Evolutionary conservation across 1,139 yeast species (phyloP).

Genomic region (Blastobotrys arbuscula): DNA sequence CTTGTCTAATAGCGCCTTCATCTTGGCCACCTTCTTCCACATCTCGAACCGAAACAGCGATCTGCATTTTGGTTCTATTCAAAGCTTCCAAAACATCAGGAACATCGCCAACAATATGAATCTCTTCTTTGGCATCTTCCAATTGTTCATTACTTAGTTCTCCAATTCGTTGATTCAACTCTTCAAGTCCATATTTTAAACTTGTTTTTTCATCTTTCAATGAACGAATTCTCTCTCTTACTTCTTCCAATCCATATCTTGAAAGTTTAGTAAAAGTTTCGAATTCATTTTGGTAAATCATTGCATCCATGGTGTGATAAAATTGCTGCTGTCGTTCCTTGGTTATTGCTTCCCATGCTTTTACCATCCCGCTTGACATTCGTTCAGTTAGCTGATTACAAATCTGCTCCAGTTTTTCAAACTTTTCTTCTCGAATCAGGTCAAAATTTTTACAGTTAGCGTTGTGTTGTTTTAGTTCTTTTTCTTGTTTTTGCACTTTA

Average conservation of each 20-base stretch:
- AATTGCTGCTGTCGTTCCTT: background rate
- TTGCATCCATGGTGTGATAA: background rate
- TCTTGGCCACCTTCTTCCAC: slow-evolving; percentile 1
- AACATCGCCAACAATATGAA: background rate
- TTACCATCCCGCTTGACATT: background rate
- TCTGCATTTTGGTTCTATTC: slow-evolving; percentile 5
- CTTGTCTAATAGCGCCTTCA: slow-evolving; percentile 7
- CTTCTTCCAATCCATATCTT: slow-evolving; percentile 18
- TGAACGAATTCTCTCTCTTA: slow-evolving; percentile 16
- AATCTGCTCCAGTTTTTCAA: background rate
- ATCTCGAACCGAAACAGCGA: slow-evolving; percentile 1
- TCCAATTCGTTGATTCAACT: background rate
- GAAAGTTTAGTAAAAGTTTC: slow-evolving; percentile 9
- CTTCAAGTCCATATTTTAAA: slow-evolving; percentile 4
- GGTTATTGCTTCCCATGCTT: background rate
- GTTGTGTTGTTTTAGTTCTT: background rate
- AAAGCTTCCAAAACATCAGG: background rate
- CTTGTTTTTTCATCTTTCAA: slow-evolving; percentile 6
- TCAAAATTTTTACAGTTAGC: background rate
- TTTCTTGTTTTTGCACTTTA: background rate
- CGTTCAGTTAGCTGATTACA: background rate
- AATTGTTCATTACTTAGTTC: slow-evolving; percentile 9
- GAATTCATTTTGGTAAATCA: slow-evolving; percentile 1
- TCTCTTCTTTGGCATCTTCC: background rate
- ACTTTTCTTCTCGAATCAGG: background rate